Percentiles rank a stretch among this genome's conserved stretches.
Evolutionary conservation across 495 filamentous ascomycete genomes (phyloP).

Genomic region (Glarea lozoyensis): DNA sequence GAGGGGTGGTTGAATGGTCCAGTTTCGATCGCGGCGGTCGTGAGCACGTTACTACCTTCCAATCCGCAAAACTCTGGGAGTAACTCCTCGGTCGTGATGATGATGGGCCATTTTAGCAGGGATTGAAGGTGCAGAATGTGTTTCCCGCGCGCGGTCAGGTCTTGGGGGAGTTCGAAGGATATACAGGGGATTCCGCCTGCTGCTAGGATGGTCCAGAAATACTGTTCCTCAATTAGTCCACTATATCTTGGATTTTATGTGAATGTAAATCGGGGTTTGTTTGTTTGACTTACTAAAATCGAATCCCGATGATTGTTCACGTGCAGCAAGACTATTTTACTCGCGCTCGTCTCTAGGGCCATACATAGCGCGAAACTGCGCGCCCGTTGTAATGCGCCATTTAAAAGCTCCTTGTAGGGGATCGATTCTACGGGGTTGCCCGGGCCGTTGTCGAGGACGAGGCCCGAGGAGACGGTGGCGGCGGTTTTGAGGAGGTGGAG

Average conservation of each 20-base stretch:
- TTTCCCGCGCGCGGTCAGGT: conserved; percentile 22
- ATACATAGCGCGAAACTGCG: too few species aligned
- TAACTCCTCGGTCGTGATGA: conserved; percentile 9
- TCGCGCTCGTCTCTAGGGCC: too few species aligned
- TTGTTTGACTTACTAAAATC: too few species aligned
- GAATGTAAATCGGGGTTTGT: too few species aligned
- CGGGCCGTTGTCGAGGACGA: neutral
- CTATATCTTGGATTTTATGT: too few species aligned
- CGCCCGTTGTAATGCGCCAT: too few species aligned
- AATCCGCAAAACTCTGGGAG: neutral
- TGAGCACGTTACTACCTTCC: neutral
- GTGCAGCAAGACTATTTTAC: conserved; percentile 34
- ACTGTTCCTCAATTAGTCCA: too few species aligned
- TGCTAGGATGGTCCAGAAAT: conserved; percentile 36
- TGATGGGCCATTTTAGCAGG: conserved; percentile 4
- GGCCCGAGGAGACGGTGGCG: too few species aligned
- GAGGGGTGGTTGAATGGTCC: too few species aligned
- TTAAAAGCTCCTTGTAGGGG: neutral
- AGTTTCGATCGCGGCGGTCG: neutral
- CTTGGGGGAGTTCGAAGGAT: conserved; percentile 29
- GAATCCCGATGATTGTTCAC: conserved; percentile 30
- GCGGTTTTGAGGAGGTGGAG: neutral
- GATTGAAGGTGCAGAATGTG: conserved; percentile 22
- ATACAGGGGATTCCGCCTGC: conserved; percentile 33
- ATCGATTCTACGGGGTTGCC: neutral